A percentile compares a stretch with the other conserved stretches of the same genome.
Conservation (phyloP, 2,329 filamentous ascomycete genomes). For the Ophiocordyceps camponoti-saundersi region DNA sequence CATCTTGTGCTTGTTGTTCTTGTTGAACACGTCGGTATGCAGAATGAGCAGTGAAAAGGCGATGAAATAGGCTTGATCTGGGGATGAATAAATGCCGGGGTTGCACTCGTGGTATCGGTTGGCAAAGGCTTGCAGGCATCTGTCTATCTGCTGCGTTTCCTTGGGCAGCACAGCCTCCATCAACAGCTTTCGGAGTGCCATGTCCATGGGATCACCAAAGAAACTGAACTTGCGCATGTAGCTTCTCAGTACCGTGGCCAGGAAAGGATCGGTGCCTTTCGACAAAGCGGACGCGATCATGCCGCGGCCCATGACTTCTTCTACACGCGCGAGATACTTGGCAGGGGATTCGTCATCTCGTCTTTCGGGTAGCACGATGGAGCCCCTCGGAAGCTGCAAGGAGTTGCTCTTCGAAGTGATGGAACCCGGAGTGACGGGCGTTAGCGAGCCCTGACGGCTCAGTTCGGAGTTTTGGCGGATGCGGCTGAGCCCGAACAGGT, state of each 20-base stretch:
- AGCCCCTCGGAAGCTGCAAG: constrained; percentile 57
- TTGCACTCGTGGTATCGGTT: constrained; percentile 98
- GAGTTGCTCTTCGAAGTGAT: constrained; percentile 68
- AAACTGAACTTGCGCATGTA: constrained; percentile 94
- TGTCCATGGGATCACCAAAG: constrained; percentile 94
- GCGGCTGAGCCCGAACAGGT: constrained; percentile 63
- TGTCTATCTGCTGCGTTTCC: constrained; percentile 95
- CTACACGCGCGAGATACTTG: constrained; percentile 70
- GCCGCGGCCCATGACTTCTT: constrained; percentile 64
- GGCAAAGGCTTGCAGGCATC: constrained; percentile 83
- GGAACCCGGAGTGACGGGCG: constrained; percentile 52
- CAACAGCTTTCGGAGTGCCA: constrained; percentile 86
- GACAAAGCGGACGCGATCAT: constrained; percentile 73
- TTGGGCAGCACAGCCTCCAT: constrained; percentile 95
- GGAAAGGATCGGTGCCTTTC: constrained; percentile 74
- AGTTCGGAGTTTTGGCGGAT: constrained; percentile 71
- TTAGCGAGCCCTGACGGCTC: constrained; percentile 49
- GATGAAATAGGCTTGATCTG: constrained; percentile 96
- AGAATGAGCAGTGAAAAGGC: constrained; percentile 92
- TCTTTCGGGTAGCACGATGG: constrained; percentile 55
- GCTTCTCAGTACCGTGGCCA: constrained; percentile 67
- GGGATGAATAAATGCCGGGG: constrained; percentile 77
- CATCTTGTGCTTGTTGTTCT: constrained; percentile 99
- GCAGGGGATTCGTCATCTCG: constrained; percentile 80
- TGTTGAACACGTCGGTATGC: constrained; percentile 98